Evolutionary conservation across 2,329 filamentous ascomycete species (phyloP), one percentile per base, ranked within the genome.

Genomic region (Bipolaris oryzae): DNA sequence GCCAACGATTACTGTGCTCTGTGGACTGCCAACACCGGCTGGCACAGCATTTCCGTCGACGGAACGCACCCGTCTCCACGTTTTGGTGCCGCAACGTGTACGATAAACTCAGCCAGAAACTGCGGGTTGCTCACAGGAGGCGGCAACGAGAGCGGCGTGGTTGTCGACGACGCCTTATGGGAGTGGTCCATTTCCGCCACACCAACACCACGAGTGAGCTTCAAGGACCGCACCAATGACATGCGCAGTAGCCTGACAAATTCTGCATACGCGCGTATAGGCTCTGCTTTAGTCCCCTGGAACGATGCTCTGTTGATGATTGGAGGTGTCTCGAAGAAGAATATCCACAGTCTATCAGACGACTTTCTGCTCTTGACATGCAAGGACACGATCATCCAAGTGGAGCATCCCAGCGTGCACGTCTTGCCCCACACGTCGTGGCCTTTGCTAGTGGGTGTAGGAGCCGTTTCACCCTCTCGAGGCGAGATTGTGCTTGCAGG

Each of bases 71-170:
- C 82, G 18, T 70, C 75, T 41, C 78, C 83, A 53, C 80, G 85
- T 43, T 88, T 87, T 67, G 85, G 85, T 37, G 82, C 84, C 33
- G 77, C 79, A 34, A 78, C 87, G 37, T 85, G 85, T 4, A 81
- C 59, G 50, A 70, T 71, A 23, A 52, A 63, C 37, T 73, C 61
- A 39, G 67, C 76, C 21, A 73, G 74, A 41, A 69, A 61, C 4
- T 82, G 82, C 41, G 92, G 92, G 0, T 73, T 94, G 1, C 65
- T 95, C 1, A 79, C 86, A 16, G 92, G 92, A 16, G 93, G 93
- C 0, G 88, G 96, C 68, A 80, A 82, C 20, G 76, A 77, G 37
- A 82, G 88, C 70, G 90, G 89, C 3, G 79, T 82, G 7, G 79
- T 96, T 13, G 76, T 86, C 18, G 78, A 83, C 39, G 84, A 88